Base-by-base conservation (phyloP, 2,329 filamentous ascomycete genomes). In the Geosmithia putterillii region DNA sequence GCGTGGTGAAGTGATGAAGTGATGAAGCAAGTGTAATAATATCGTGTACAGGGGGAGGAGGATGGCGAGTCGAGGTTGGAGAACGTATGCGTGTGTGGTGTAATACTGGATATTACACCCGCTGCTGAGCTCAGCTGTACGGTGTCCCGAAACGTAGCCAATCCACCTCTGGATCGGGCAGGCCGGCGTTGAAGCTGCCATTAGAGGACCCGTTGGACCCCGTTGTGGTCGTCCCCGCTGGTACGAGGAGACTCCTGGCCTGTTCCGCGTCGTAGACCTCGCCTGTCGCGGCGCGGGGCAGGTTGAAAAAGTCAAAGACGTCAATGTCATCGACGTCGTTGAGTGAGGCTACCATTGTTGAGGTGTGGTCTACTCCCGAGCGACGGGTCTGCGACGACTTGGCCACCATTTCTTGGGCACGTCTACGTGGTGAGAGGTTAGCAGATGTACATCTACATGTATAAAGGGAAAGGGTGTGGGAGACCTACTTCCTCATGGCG, bases 251-350 rank as follows among this genome's bases (percentile, higher is more conserved):
- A 12, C 28, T 32, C 28, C 28, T 6, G 3, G 28, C 28, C 28
- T 32, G 28, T 32, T 9, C 28, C 6, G 10, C 28, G 28, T 32
- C 28, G 6, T 9, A 32, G 28, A 12, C 15, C 28, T 32, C 28
- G 28, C 28, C 36, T 5, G 55, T 52, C 1, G 53, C 44, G 1
- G 61, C 45, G 17, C 61, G 62, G 12, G 65, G 65, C 37, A 62
- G 64, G 20, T 67, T 66, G 51, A 68, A 68, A 45, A 68, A 68
- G 48, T 67, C 65, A 38, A 68, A 68, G 3, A 68, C 56, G 21
- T 68, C 64, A 18, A 68, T 64, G 38, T 60, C 62, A 45, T 68
- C 65, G 2, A 68, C 54, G 44, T 68, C 65, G 46, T 54, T 59
- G 4, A 63, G 54, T 0, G 64, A 61, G 4, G 61, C 60, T 2